Conservation (phyloP, 768 basidiomycete species). For the Auricularia cornea region DNA sequence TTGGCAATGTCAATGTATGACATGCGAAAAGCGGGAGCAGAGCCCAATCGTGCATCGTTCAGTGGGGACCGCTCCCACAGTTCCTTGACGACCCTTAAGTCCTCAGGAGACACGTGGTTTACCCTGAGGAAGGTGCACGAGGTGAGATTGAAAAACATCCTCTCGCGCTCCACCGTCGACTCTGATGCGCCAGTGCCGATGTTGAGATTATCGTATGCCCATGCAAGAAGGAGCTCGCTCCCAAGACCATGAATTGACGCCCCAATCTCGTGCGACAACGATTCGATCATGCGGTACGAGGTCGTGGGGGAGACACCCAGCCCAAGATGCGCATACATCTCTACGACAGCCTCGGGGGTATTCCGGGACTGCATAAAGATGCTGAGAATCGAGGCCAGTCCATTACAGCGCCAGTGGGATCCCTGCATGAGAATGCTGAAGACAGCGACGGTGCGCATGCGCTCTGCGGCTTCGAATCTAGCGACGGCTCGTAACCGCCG, state of each 20-base stretch:
- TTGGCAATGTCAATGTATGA: neutral
- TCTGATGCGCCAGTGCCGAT: slow-evolving; percentile 24
- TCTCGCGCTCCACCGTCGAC: slow-evolving; percentile 24
- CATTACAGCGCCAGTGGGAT: slow-evolving; percentile 12
- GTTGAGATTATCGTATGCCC: slow-evolving; percentile 39
- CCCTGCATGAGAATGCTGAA: slow-evolving; percentile 22
- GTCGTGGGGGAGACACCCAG: slow-evolving; percentile 21
- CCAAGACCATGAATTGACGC: slow-evolving; percentile 17
- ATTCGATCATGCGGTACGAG: slow-evolving; percentile 17
- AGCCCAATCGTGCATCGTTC: slow-evolving; percentile 11
- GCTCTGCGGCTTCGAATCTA: too few relatives aligned
- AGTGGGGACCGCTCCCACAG: slow-evolving; percentile 25
- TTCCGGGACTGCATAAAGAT: slow-evolving; percentile 23
- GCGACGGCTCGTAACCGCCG: too few relatives aligned
- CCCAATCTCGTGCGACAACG: slow-evolving; percentile 20
- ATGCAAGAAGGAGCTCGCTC: slow-evolving; percentile 16
- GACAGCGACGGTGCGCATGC: slow-evolving; percentile 11
- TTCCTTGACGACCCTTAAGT: slow-evolving; percentile 25
- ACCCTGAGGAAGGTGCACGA: slow-evolving; percentile 25
- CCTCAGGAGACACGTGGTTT: slow-evolving; percentile 11
- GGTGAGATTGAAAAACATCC: slow-evolving; percentile 26
- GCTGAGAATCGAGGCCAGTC: slow-evolving; percentile 18
- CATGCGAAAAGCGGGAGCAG: neutral
- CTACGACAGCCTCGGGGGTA: slow-evolving; percentile 19
- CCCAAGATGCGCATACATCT: slow-evolving; percentile 23